phyloP scores from a whole-genome alignment of 202 grass and related monocot genomes.

The Alloteropsis angusta region DNA sequence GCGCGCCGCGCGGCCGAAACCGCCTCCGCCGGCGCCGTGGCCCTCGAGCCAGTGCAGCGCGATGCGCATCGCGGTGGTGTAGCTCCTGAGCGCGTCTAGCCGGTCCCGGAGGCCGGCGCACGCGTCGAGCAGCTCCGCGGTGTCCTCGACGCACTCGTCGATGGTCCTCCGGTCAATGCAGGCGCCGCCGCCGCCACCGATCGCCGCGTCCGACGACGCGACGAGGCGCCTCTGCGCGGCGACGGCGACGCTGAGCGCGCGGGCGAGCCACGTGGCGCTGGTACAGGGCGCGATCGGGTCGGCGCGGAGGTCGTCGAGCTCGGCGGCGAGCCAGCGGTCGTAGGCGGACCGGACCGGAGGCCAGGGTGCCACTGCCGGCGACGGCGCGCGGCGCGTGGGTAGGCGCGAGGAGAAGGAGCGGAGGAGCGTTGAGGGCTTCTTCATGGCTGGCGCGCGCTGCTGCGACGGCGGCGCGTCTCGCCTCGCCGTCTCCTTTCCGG shows the following conservation, averaged over 20 bases:
- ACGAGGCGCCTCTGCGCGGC: slow-evolving; percentile 37
- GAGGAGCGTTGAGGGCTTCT: slow-evolving; percentile 61
- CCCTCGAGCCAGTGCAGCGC: slow-evolving; percentile 57
- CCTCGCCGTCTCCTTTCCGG: neutral
- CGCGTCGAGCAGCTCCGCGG: slow-evolving; percentile 66
- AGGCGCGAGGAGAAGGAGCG: slow-evolving; percentile 42
- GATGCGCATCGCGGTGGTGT: slow-evolving; percentile 28
- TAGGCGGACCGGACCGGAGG: slow-evolving; percentile 57
- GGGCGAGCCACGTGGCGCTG: slow-evolving; percentile 49
- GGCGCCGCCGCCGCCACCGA: neutral
- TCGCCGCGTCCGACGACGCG: neutral
- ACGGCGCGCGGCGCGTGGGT: slow-evolving; percentile 21
- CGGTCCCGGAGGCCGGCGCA: slow-evolving; percentile 39
- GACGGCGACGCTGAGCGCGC: slow-evolving; percentile 37
- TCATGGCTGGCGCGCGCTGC: slow-evolving; percentile 9
- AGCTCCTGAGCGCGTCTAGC: slow-evolving; percentile 37
- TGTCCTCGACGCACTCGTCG: slow-evolving; percentile 52
- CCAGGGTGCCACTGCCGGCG: slow-evolving; percentile 51
- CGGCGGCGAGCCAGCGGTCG: slow-evolving; percentile 69
- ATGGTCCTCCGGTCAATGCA: slow-evolving; percentile 28
- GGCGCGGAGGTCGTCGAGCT: slow-evolving; percentile 60
- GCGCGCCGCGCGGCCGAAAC: neutral
- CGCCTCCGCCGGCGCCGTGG: neutral
- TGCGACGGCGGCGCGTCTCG: neutral
- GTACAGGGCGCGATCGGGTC: slow-evolving; percentile 27